Evolutionary conservation across 495 filamentous ascomycete genomes (phyloP), one percentile per base, ranked within the genome.

Genomic region (Aspergillus leporis): DNA sequence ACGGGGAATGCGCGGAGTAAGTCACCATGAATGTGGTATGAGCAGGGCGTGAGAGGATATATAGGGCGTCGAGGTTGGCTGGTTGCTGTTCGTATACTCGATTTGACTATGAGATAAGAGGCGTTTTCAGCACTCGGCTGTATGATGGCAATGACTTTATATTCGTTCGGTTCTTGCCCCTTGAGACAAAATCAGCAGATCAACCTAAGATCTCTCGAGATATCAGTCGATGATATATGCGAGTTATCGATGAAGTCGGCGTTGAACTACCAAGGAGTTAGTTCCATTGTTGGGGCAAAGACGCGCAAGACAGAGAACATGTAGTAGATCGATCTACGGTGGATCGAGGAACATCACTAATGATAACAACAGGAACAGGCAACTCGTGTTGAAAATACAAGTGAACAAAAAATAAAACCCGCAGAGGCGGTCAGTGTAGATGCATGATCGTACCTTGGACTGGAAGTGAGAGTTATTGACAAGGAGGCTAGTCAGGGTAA

Each of bases 1-100:
- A 91, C 60, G 88, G 87, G 66, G 89, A 90, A 64, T 82, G 77
- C 14, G 61, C 30, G 22, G 57, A 87, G 76, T 69, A 87, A 63
- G 65, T 62, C 61, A 73, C 64, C 65, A 70, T 69, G 67, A 66
- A 67, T 61, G 67, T 66, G 62, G 61, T 63, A 63, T 59, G 59
- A 63, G 58, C 53, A 32, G 25, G 34, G 50, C 10, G 55, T 23
- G 54, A 51, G 49, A 25, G 32, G 40, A 58, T 60, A 61, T 52
- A 61, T 58, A 56, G n/a, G 22, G 9, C 36, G 51, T 51, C 30
- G 45, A 25, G 51, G 49, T 48, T 57, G 19, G 55, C n/a, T 38
- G 62, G 52, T 58, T n/a, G 51, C n/a, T n/a, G 32, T 38, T n/a
- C 4, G 51, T 21, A 19, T 30, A 22, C 10, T 23, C 51, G 18